Conservation (phyloP, 148 eudicot species). For the Rhododendron griersonianum region DNA sequence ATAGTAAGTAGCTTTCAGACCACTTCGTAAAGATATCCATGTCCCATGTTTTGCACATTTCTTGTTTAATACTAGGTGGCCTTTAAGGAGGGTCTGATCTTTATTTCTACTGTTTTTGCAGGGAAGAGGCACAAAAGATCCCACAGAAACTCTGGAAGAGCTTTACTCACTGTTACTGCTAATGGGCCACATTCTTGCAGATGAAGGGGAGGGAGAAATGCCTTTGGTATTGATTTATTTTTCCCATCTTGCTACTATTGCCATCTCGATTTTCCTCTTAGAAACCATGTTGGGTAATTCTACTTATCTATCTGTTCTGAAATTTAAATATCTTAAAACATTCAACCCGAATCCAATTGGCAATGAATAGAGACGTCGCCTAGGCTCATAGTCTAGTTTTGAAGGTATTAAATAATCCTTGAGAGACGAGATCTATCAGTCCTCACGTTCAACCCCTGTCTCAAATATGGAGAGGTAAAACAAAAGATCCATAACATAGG, state of each 20-base stretch:
- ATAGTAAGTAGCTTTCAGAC: no score
- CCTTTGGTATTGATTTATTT: constrained; percentile 51
- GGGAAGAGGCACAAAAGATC: constrained; percentile 74
- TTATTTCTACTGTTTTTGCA: constrained; percentile 25
- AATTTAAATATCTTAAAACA: neutral
- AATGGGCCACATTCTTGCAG: constrained; percentile 92
- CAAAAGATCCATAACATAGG: neutral
- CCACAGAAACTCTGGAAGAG: constrained; percentile 85
- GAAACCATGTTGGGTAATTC: neutral
- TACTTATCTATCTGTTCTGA: neutral
- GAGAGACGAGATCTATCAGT: neutral
- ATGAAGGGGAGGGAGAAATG: constrained; percentile 91
- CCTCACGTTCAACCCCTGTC: neutral
- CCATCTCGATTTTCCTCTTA: neutral
- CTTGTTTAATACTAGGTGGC: no score
- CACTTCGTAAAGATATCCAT: no score
- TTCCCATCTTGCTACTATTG: neutral
- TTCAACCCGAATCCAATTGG: neutral
- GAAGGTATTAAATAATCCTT: neutral
- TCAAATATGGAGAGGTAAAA: neutral
- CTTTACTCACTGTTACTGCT: constrained; percentile 81
- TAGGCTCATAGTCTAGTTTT: neutral
- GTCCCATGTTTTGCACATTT: no score
- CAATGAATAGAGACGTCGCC: neutral
- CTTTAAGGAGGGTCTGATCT: neutral